Evolutionary conservation across 2,329 filamentous ascomycete genomes (phyloP).

Genomic region (Fusarium albidum): DNA sequence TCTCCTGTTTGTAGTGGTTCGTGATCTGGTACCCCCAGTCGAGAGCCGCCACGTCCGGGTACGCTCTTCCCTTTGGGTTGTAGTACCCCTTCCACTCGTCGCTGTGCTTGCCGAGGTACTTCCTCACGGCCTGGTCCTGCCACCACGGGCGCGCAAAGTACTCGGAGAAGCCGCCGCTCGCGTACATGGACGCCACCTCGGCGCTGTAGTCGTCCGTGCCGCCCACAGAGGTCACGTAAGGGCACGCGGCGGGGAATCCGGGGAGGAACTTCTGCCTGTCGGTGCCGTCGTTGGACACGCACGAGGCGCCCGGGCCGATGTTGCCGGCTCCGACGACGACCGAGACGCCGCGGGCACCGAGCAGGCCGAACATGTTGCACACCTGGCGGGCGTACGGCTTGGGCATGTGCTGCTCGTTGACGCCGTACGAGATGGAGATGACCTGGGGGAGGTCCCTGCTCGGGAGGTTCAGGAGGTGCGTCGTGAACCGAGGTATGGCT

Average conservation of each 20-base stretch:
- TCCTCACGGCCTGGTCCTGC: conserved; percentile 55
- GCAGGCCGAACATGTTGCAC: conserved; percentile 67
- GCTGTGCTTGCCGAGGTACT: conserved; percentile 54
- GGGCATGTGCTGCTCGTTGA: conserved; percentile 71
- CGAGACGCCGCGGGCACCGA: conserved; percentile 72
- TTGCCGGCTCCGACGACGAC: conserved; percentile 74
- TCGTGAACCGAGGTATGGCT: conserved; percentile 72
- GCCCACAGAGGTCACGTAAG: conserved; percentile 70
- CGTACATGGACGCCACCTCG: conserved; percentile 62
- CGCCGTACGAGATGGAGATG: conserved; percentile 75
- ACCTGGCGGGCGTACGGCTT: conserved; percentile 60
- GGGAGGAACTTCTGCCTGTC: conserved; percentile 46
- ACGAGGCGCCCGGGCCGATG: conserved; percentile 47
- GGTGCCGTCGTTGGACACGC: conserved; percentile 48
- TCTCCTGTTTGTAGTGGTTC: conserved; percentile 38
- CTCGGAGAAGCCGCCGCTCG: conserved; percentile 60
- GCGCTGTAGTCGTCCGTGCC: conserved; percentile 61
- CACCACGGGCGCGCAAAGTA: conserved; percentile 54
- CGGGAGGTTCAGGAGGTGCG: conserved; percentile 63
- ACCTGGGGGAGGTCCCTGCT: conserved; percentile 67
- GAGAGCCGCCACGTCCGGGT: conserved; percentile 70
- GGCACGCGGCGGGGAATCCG: conserved; percentile 53
- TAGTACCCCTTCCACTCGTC: conserved; percentile 58
- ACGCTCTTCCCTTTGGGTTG: conserved; percentile 60
- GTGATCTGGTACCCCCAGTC: conserved; percentile 45